A percentile compares a stretch with the other conserved stretches of the same genome.
Conservation (phyloP, 805 yeast genomes). For the Candida mattraensis region DNA sequence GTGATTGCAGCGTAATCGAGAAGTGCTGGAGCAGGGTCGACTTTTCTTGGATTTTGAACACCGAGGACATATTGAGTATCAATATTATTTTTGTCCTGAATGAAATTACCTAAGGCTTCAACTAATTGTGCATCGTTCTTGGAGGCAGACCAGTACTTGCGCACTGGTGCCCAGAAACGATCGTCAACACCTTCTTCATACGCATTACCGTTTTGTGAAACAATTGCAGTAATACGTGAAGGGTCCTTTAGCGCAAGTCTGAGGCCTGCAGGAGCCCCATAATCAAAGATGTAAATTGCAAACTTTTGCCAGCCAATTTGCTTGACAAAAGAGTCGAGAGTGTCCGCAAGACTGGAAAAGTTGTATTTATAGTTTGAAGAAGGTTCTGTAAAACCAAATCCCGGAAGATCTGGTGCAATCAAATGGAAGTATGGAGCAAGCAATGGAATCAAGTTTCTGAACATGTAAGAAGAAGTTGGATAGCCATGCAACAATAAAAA, state of each 20-base stretch:
- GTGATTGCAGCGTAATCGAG: constrained; percentile 33
- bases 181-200: constrained; percentile 42
- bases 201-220: constrained; percentile 46
- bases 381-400: constrained; percentile 39
- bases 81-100: constrained; percentile 11
- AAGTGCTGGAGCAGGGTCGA: constrained; percentile 35
- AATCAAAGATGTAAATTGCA: constrained; percentile 41
- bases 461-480: constrained; percentile 44
- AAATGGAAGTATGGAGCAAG: constrained; percentile 38
- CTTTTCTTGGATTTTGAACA: constrained; percentile 11
- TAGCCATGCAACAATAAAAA: constrained; percentile 44
- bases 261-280: constrained; percentile 44
- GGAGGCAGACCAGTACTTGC: constrained; percentile 33
- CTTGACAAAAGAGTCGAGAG: constrained; percentile 34
- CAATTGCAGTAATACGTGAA: constrained; percentile 30
- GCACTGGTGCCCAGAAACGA: constrained; percentile 39
- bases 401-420: constrained; percentile 47
- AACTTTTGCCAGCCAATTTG: constrained; percentile 30
- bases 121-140: constrained; percentile 16
- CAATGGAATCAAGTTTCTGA: constrained; percentile 37
- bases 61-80: constrained; percentile 10
- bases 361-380: constrained; percentile 30
- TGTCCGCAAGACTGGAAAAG: constrained; percentile 35
- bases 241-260: constrained; percentile 39
- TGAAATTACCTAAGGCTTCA: constrained; percentile 15